Base-by-base conservation (phyloP, 2,329 filamentous ascomycete genomes). In the Aureobasidium sp. region DNA sequence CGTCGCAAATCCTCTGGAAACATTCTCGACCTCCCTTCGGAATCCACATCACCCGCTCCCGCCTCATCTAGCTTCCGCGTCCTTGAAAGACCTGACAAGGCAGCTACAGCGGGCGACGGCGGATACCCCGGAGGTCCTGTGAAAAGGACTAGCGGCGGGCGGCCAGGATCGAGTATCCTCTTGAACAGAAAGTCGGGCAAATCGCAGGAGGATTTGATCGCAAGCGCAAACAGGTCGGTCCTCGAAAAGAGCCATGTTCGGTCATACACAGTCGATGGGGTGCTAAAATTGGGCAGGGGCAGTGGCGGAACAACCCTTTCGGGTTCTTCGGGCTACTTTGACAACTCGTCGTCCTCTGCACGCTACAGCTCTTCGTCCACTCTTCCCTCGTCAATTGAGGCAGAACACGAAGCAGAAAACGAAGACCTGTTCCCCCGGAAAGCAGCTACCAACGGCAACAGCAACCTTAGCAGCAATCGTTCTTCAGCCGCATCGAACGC, bases 1-100 rank as follows among this genome's bases (percentile, higher is more conserved):
- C 77, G 81, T 68, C 79, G 81, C 67, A 82, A 82, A 72, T 83
- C 81, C 63, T 80, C 80, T 64, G 81, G 79, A 52, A 81, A 82
- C 73, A 77, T 74, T 57, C 71, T 83, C 65, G 81, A 83, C 60
- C 53, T 68, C 34, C 66, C 66, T 32, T 46, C 63, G 51, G 63
- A 67, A 17, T 51, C 57, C 57, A 60, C 57, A 41, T 60, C 57
- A 24, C 8, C 57, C 46, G 26, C 46, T 34, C 57, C 57, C 34
- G 59, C 61, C 24, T 60, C 64, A 36, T 71, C 79, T 26, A 81
- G 81, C n/a, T 84, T 84, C 69, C 75, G 78, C 26, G 81, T 84
- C 47, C 75, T 83, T 62, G 81, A 83, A 65, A 77, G 81, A 63
- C 77, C 79, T 17, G 73, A 76, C 50, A 76, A 75, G 65, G 77